A percentile compares a stretch with the other conserved stretches of the same genome.
phyloP scores from a whole-genome alignment of 2,329 filamentous ascomycete genomes.

The Pyrenophora seminiperda region DNA sequence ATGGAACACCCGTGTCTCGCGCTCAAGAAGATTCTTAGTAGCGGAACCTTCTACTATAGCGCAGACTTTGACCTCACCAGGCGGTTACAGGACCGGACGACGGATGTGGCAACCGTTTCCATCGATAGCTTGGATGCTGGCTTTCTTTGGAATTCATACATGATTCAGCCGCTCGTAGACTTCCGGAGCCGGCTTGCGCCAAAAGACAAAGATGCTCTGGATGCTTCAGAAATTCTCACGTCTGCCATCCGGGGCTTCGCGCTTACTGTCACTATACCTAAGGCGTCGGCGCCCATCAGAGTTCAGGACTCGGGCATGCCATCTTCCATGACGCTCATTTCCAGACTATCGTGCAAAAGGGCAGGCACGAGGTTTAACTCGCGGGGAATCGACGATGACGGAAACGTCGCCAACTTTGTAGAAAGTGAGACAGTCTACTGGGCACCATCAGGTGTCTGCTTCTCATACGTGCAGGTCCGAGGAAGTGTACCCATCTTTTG shows the following conservation, averaged over 20 bases:
- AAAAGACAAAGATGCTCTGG: slow-evolving; percentile 77
- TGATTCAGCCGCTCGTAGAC: slow-evolving; percentile 90
- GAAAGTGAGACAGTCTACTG: slow-evolving; percentile 94
- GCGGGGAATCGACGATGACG: slow-evolving; percentile 96
- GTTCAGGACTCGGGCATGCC: slow-evolving; percentile 71
- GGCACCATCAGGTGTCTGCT: slow-evolving; percentile 75
- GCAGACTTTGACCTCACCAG: slow-evolving; percentile 98
- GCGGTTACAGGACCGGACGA: slow-evolving; percentile 83
- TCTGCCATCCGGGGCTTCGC: slow-evolving; percentile 95
- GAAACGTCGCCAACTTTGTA: slow-evolving; percentile 98
- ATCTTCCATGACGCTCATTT: slow-evolving; percentile 86
- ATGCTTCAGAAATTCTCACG: slow-evolving; percentile 84
- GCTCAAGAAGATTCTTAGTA: slow-evolving; percentile 86
- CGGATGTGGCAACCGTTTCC: slow-evolving; percentile 79
- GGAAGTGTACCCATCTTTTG: slow-evolving; percentile 96
- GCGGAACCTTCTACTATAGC: slow-evolving; percentile 97
- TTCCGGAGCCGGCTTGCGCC: slow-evolving; percentile 82
- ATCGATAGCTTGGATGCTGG: slow-evolving; percentile 91
- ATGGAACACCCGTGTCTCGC: slow-evolving; percentile 89
- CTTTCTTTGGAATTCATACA: slow-evolving; percentile 97
- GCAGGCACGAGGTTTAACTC: slow-evolving; percentile 96
- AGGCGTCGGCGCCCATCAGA: slow-evolving; percentile 72
- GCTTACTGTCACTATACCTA: slow-evolving; percentile 81
- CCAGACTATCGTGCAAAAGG: slow-evolving; percentile 84
- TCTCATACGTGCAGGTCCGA: slow-evolving; percentile 91